These are phyloP conservation scores for Alternaria sp. DNA, from an alignment of 2,329 filamentous ascomycete genomes.

Conservation along the genomic window DNA sequence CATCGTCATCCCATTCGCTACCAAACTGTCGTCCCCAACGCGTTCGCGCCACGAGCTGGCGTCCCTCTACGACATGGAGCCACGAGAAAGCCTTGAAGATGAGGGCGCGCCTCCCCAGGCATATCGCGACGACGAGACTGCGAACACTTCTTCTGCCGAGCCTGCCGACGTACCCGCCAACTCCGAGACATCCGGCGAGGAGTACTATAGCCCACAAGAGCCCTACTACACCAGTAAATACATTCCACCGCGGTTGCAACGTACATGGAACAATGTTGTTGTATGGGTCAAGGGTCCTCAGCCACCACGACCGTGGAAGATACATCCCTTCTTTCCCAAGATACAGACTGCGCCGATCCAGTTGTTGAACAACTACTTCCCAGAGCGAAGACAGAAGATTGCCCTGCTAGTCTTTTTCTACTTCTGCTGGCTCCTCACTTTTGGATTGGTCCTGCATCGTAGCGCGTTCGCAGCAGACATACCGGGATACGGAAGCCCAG, in stretches of 20 bases:
- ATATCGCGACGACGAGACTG: conserved; percentile 43
- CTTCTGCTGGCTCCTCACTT: conserved; percentile 72
- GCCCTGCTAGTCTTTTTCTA: conserved; percentile 68
- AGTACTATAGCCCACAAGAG: conserved; percentile 29
- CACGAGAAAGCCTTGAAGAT: conserved; percentile 30
- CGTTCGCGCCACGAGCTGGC: conserved; percentile 45
- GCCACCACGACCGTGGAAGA: conserved; percentile 58
- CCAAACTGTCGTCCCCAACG: conserved; percentile 38
- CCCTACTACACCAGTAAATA: conserved; percentile 39
- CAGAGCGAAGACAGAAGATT: conserved; percentile 66
- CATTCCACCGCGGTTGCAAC: conserved; percentile 63
- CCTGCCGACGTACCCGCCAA: conserved; percentile 34
- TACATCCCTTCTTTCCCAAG: conserved; percentile 65
- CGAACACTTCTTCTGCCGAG: conserved; percentile 34
- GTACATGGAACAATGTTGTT: conserved; percentile 48
- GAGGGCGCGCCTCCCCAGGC: conserved; percentile 38
- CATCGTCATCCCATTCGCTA: conserved; percentile 17
- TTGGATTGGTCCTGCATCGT: conserved; percentile 72
- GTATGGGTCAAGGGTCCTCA: conserved; percentile 60
- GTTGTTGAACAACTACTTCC: conserved; percentile 69
- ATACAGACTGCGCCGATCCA: conserved; percentile 73
- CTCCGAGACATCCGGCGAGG: conserved; percentile 47
- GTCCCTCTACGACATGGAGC: conserved; percentile 37
- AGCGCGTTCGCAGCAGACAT: conserved; percentile 69
- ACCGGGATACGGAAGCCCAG: conserved; percentile 71